These are phyloP conservation scores for Osmozyma mogii DNA, from an alignment of 805 yeast genomes.

Conservation along the genomic window DNA sequence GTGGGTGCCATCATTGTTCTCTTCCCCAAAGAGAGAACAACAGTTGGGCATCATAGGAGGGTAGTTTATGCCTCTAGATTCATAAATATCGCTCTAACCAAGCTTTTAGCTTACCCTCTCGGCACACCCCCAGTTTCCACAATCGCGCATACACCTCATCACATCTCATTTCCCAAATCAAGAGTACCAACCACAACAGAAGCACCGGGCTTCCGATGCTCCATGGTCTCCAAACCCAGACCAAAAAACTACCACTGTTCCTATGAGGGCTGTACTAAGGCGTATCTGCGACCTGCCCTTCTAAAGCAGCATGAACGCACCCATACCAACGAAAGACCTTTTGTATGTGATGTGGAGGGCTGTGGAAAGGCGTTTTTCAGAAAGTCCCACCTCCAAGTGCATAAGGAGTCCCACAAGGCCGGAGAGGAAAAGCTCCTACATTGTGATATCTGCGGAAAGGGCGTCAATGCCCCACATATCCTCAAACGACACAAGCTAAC, in stretches of 20 bases:
- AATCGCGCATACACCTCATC: too few species aligned
- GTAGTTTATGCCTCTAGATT: too few species aligned
- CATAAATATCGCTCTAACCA: too few species aligned
- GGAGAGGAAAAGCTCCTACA: slow-evolving; percentile 56
- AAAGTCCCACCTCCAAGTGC: slow-evolving; percentile 76
- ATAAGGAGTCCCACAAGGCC: slow-evolving; percentile 51
- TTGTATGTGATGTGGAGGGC: slow-evolving; percentile 42
- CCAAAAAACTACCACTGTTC: slow-evolving; percentile 60
- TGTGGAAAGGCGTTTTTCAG: slow-evolving; percentile 66
- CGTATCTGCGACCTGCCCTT: slow-evolving; percentile 74
- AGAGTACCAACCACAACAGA: too few species aligned
- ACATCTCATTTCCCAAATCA: too few species aligned
- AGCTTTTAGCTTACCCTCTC: too few species aligned
- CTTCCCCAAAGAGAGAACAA: too few species aligned
- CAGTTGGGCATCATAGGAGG: too few species aligned
- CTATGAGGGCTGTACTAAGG: slow-evolving; percentile 60
- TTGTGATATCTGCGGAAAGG: slow-evolving; percentile 74
- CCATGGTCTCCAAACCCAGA: too few species aligned
- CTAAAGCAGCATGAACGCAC: slow-evolving; percentile 74
- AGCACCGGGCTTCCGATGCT: too few species aligned
- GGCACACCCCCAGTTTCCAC: too few species aligned
- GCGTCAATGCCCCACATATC: slow-evolving; percentile 75
- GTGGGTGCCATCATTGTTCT: too few species aligned
- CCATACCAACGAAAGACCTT: slow-evolving; percentile 78
- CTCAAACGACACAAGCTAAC: slow-evolving; percentile 74